Percentiles rank a stretch among this genome's conserved stretches.
Conservation (phyloP, 441 rosid genomes). For the Adansonia rubrostipa region DNA sequence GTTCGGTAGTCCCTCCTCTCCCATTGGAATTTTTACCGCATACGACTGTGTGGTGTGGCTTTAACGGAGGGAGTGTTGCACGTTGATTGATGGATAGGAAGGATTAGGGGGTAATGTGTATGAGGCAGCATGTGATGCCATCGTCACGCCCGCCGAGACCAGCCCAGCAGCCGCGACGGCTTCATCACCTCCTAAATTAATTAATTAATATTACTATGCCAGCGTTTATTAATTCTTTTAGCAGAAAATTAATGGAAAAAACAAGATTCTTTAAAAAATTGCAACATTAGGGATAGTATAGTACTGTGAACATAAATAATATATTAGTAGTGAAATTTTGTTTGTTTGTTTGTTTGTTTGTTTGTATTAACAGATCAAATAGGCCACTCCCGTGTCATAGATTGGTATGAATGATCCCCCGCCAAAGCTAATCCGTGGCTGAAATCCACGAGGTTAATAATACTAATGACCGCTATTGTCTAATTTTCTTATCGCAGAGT, state of each 20-base stretch:
- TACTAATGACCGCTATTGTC: too few relatives aligned
- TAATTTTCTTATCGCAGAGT: too few relatives aligned
- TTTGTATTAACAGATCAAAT: neutral
- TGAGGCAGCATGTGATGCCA: constrained; percentile 6
- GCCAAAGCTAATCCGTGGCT: too few relatives aligned
- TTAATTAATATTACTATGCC: too few relatives aligned
- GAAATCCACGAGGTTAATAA: neutral
- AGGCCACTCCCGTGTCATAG: too few relatives aligned
- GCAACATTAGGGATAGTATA: too few relatives aligned
- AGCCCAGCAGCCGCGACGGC: neutral
- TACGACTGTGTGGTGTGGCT: neutral
- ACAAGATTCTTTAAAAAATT: too few relatives aligned
- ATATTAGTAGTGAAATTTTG: neutral
- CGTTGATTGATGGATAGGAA: too few relatives aligned
- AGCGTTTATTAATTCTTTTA: too few relatives aligned
- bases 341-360: neutral
- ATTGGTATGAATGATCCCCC: too few relatives aligned
- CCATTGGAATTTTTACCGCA: neutral
- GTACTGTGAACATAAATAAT: too few relatives aligned
- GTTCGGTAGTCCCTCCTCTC: neutral
- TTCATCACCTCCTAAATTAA: neutral
- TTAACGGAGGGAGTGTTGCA: neutral
- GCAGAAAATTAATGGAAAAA: too few relatives aligned
- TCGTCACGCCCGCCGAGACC: neutral
- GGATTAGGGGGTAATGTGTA: neutral